Base-by-base conservation (phyloP, 306 rosid species). In the Sicyos edulis region DNA sequence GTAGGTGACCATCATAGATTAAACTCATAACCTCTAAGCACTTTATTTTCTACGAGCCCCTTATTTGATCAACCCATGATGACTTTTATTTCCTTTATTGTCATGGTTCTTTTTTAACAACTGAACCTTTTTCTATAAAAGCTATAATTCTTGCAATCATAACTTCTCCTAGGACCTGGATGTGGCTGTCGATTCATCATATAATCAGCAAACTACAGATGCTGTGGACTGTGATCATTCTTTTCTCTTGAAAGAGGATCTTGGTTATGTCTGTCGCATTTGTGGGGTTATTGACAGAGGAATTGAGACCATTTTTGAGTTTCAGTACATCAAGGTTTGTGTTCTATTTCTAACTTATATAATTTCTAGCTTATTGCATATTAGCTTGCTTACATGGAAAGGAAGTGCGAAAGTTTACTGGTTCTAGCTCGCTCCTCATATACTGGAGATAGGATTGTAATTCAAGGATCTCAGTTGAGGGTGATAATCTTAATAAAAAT, bases 261-360 rank as follows among this genome's bases (percentile, higher is more conserved):
- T 91, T 77, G 99, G 99, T 52, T 85, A 86, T 76, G 99, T 91
- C 77, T 93, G 97, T 51, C 97, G 97, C 0, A 80, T 90, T 66
- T 93, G 99, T 76, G 97, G 99, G 73, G 78, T 88, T 57, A 85
- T 93, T 54, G 91, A 77, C 78, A 83, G 77, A 76, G 82, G 83
- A 54, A 93, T 93, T 51, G 99, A 93, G 70, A 86, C 86, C 42
- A 87, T 93, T 64, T 88, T 90, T 78, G 99, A 93, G 90, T 93
- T 86, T 74, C 96, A 87, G 77, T 93, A 85, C 79, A 76, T 69
- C 85, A 86, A 83, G 86, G 88, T 81, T 68, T 45, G 72, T 50
- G 57, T 62, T 55, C 62, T 65, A 14, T 63, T 50, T 34, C 15
- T 19, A 21, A 44, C 12, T 20, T 44, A 66, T 49, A 11, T 42